Base-by-base conservation (phyloP, 805 yeast genomes). In the Jamesozyma rosinii region DNA sequence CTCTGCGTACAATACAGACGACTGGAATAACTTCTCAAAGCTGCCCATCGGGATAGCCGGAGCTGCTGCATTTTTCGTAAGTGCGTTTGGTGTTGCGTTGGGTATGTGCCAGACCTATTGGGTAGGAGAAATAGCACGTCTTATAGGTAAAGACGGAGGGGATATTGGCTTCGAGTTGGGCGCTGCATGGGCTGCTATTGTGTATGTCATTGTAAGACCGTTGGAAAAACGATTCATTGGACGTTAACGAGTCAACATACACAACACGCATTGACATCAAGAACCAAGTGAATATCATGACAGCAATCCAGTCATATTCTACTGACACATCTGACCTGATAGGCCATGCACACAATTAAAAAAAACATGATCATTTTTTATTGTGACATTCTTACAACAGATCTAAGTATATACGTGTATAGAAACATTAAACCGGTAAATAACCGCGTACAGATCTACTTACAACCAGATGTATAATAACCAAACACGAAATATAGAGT, bases 31-130 rank as follows among this genome's bases (percentile, higher is more conserved):
- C 54, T 68, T 70, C 56, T 61, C 67, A 24, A 65, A 72, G 42
- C 69, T 81, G 49, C 95, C 95, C 37, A 63, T 80, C 33, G 95
- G 95, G 47, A 57, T 65, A 37, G 90, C 95, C 2, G 92, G 92
- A 46, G 63, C 76, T 21, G 65, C 80, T 54, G 95, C 84, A 9
- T 81, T 88, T 70, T 73, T 82, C 63, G 77, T 81, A 54, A 95
- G 95, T 61, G 82, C 74, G 35, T 86, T 81, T 34, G 95, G 95
- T 63, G 83, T 79, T 35, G 94, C 77, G 17, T 44, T 84, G 35
- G 96, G 96, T 52, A 86, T 88, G 94, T 69, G 72, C 57, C 95
- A 87, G 68, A 76, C 75, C 2, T 88, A 95, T 87, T 89, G 79
- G 68, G 62, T 62, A 9, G 95, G 96, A 56, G 81, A 74, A 35